These are phyloP conservation scores for Neoarthrinium moseri DNA, from an alignment of 2,329 filamentous ascomycete species.

Conservation along the genomic window DNA sequence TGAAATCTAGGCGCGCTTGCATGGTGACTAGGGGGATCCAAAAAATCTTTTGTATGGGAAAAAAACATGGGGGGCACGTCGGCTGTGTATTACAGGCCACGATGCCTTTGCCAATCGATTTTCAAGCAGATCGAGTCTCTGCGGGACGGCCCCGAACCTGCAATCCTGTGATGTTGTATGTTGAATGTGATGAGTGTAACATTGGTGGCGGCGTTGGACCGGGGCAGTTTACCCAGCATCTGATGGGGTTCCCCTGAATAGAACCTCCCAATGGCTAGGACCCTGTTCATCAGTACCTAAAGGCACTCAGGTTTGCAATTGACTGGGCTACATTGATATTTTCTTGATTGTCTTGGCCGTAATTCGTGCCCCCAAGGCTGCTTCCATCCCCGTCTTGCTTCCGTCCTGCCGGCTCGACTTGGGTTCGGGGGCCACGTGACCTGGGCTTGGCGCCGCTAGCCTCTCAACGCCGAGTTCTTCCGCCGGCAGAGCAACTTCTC, in stretches of 20 bases:
- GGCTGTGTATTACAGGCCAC: conserved; percentile 23
- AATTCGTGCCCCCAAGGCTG: too few relatives aligned
- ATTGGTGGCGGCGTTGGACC: too few relatives aligned
- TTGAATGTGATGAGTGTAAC: too few relatives aligned
- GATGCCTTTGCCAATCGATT: conserved; percentile 22
- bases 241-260: too few relatives aligned
- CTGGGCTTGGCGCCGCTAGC: background rate
- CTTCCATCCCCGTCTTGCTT: too few relatives aligned
- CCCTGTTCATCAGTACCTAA: background rate
- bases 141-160: background rate
- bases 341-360: too few relatives aligned
- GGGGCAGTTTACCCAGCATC: too few relatives aligned
- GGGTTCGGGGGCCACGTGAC: background rate
- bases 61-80: conserved; percentile 17
- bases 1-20: conserved; percentile 9
- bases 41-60: conserved; percentile 17
- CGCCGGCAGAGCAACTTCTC: conserved; percentile 45
- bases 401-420: conserved; percentile 10
- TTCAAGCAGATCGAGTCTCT: conserved; percentile 1
- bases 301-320: background rate
- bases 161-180: background rate
- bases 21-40: conserved; percentile 16
- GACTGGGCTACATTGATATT: background rate
- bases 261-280: too few relatives aligned
- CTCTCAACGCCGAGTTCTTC: conserved; percentile 25